These are phyloP conservation scores for Diaporthe amygdali DNA, from an alignment of 2,329 filamentous ascomycete species.

Conservation along the genomic window DNA sequence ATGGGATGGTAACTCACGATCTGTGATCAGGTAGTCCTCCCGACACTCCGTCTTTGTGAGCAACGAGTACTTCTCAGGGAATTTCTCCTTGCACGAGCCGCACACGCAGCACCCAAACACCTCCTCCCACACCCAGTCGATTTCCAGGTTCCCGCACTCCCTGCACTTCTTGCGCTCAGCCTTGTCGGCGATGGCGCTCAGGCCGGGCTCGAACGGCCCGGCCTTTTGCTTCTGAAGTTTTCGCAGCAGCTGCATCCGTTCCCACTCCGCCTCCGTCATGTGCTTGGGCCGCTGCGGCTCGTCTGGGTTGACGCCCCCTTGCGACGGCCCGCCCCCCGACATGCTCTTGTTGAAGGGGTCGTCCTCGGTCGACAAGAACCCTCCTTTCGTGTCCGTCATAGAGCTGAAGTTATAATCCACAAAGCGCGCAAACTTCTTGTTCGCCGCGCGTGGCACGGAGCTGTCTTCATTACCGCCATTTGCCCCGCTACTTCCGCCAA, in stretches of 20 bases:
- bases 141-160: slow-evolving; percentile 84
- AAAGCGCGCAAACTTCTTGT: slow-evolving; percentile 86
- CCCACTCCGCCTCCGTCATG: slow-evolving; percentile 94
- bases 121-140: slow-evolving; percentile 95
- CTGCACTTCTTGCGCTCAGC: slow-evolving; percentile 75
- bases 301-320: slow-evolving; percentile 33
- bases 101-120: slow-evolving; percentile 80
- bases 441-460: slow-evolving; percentile 69
- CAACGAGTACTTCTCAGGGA: slow-evolving; percentile 90
- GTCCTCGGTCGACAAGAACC: slow-evolving; percentile 88
- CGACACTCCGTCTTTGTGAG: slow-evolving; percentile 96
- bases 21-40: slow-evolving; percentile 94
- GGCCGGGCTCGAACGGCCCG: slow-evolving; percentile 86
- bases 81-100: slow-evolving; percentile 83
- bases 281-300: slow-evolving; percentile 76
- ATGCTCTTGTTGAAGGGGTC: slow-evolving; percentile 88
- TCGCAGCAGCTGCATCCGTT: slow-evolving; percentile 76
- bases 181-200: slow-evolving; percentile 74
- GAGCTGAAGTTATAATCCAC: slow-evolving; percentile 98
- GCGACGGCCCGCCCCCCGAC: slow-evolving; percentile 52
- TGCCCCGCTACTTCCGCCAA: slow-evolving; percentile 27
- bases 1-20: slow-evolving; percentile 62
- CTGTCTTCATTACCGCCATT: slow-evolving; percentile 32
- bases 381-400: slow-evolving; percentile 98
- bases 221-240: slow-evolving; percentile 75